Evolutionary conservation across 768 basidiomycete genomes (phyloP).

Genomic region (Tylopilus rubrobrunneus): DNA sequence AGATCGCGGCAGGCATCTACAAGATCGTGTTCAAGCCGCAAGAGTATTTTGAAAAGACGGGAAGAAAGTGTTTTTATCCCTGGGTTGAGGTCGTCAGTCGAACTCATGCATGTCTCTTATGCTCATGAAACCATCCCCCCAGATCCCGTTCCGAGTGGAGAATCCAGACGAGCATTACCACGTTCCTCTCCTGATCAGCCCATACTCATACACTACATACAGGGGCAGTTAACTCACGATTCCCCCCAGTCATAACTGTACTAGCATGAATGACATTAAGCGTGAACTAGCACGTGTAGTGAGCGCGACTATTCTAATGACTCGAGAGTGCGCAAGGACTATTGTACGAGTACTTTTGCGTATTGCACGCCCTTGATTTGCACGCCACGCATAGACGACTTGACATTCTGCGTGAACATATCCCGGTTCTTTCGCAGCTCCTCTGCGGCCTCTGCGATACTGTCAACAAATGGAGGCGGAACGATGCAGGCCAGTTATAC

Average conservation of each 20-base stretch:
- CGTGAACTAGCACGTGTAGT: slow-evolving; percentile 2
- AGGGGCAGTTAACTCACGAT: slow-evolving; percentile 62
- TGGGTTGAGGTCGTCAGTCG: slow-evolving; percentile 70
- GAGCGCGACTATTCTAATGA: slow-evolving; percentile 7
- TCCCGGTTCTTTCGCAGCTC: slow-evolving; percentile 89
- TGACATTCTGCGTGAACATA: slow-evolving; percentile 81
- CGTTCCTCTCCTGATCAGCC: slow-evolving; percentile 87
- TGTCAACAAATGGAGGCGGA: slow-evolving; percentile 6
- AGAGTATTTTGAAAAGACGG: slow-evolving; percentile 68
- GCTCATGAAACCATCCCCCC: slow-evolving; percentile 6
- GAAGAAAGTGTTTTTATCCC: slow-evolving; percentile 78
- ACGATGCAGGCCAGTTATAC: slow-evolving; percentile 14
- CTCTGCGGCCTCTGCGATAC: slow-evolving; percentile 80
- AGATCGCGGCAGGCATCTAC: slow-evolving; percentile 54
- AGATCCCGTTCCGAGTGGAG: slow-evolving; percentile 78
- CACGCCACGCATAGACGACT: slow-evolving; percentile 79
- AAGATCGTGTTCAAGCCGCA: slow-evolving; percentile 84
- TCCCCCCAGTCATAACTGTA: not conserved
- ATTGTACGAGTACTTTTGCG: slow-evolving; percentile 63
- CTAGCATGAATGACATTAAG: not conserved
- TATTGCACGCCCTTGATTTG: slow-evolving; percentile 76
- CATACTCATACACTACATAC: slow-evolving; percentile 90
- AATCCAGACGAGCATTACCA: slow-evolving; percentile 83
- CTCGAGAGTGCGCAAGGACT: slow-evolving; percentile 12
- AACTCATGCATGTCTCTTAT: not conserved